Conservation (phyloP, 768 basidiomycete species). For the Kwoniella heveanensis region DNA sequence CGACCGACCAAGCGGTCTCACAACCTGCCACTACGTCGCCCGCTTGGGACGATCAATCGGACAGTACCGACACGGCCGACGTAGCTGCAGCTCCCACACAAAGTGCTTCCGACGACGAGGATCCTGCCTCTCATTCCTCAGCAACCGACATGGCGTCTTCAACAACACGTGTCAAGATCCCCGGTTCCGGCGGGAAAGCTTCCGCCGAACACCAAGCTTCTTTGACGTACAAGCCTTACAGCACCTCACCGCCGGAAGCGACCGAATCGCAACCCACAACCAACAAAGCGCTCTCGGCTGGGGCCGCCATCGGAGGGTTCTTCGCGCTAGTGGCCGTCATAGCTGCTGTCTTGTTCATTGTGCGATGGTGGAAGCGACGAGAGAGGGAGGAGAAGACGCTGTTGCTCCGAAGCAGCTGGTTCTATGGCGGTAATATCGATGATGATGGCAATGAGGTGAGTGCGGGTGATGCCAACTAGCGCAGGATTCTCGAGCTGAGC, state of each 20-base stretch:
- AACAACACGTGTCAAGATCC: not conserved
- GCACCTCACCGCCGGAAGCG: not conserved
- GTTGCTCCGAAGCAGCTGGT: constrained; percentile 37
- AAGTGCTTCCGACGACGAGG: not conserved
- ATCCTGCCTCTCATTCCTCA: not conserved
- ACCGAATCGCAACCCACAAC: not conserved
- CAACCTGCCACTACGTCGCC: not conserved
- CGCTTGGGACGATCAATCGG: not conserved
- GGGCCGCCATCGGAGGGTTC: constrained; percentile 35
- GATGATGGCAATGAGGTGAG: constrained; percentile 17
- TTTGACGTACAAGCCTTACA: not conserved
- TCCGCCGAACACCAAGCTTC: not conserved
- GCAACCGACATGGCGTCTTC: not conserved
- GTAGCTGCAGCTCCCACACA: not conserved
- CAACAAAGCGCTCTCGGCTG: constrained; percentile 25
- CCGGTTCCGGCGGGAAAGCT: not conserved
- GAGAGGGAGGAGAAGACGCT: constrained; percentile 23
- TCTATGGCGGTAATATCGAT: constrained; percentile 32
- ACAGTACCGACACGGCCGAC: not conserved
- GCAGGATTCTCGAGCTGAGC: not conserved
- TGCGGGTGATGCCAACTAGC: not conserved
- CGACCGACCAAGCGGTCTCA: not conserved
- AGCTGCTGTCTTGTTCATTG: constrained; percentile 21
- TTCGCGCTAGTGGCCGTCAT: constrained; percentile 24
- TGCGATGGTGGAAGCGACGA: constrained; percentile 26